Percentiles rank a stretch among this genome's conserved stretches.
These are phyloP conservation scores for Ganoderma sp. DNA, from an alignment of 1,284 basidiomycete genomes.

Conservation along the genomic window DNA sequence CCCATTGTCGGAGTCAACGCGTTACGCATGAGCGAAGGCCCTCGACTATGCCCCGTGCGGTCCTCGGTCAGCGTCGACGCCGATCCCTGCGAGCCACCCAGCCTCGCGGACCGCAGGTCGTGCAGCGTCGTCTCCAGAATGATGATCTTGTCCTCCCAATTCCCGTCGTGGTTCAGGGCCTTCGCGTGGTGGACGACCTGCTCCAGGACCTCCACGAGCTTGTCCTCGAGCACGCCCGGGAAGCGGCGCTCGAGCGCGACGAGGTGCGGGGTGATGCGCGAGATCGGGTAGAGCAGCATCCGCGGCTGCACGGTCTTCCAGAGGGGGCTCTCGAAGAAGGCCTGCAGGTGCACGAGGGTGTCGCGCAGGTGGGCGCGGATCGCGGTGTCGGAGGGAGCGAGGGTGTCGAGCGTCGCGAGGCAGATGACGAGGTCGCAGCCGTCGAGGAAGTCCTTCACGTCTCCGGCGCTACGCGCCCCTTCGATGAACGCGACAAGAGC, in stretches of 20 bases:
- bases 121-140: conserved; percentile 21
- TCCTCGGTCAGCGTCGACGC: conserved; percentile 7
- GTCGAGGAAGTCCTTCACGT: conserved; percentile 29
- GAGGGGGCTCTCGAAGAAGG: conserved; percentile 27
- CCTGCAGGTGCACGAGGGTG: conserved; percentile 24
- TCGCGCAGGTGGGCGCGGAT: conserved; percentile 13
- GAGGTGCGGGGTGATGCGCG: conserved; percentile 29
- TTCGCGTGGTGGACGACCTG: conserved; percentile 22
- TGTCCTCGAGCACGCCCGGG: conserved; percentile 18
- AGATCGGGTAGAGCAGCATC: conserved; percentile 23
- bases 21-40: conserved; percentile 23
- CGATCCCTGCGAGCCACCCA: not conserved
- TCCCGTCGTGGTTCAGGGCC: conserved; percentile 21
- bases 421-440: conserved; percentile 30
- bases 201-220: conserved; percentile 22
- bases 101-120: conserved; percentile 18
- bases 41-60: not conserved
- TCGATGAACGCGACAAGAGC: conserved; percentile 24
- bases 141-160: conserved; percentile 32
- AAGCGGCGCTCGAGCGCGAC: conserved; percentile 23
- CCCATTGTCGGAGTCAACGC: not conserved
- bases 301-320: conserved; percentile 22
- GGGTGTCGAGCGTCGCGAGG: conserved; percentile 24
- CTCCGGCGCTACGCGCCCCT: conserved; percentile 15
- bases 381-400: conserved; percentile 1